A percentile compares a stretch with the other conserved stretches of the same genome.
These are phyloP conservation scores for Arabidopsis lyrata DNA, from an alignment of 441 rosid species.

Conservation along the genomic window DNA sequence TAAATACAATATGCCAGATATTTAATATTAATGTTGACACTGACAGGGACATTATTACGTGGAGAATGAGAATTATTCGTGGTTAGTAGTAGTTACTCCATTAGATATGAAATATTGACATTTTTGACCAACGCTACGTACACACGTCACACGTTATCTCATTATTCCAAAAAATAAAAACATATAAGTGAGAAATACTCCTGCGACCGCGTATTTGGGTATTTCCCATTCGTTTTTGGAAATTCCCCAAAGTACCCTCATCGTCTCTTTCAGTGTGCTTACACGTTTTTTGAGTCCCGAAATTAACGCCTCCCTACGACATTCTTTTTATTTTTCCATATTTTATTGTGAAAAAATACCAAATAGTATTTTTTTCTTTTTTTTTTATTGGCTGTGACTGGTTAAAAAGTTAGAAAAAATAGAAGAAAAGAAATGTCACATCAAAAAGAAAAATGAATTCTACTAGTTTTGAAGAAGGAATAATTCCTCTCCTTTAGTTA, in stretches of 20 bases:
- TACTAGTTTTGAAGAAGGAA: no score
- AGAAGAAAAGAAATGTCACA: no score
- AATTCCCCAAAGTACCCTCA: constrained; percentile 24
- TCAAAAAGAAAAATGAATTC: no score
- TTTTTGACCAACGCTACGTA: constrained; percentile 26
- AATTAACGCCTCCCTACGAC: constrained; percentile 12
- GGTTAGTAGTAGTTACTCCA: not conserved
- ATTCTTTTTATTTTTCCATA: constrained; percentile 3
- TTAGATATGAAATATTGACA: constrained; percentile 15
- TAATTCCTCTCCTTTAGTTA: no score
- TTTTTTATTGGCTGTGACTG: no score
- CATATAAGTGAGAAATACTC: not conserved
- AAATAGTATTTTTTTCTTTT: not conserved
- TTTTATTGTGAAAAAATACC: not conserved
- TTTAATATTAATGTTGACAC: not conserved
- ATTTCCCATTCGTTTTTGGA: not conserved
- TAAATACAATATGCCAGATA: not conserved
- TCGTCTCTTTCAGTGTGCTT: constrained; percentile 23
- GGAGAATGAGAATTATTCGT: constrained; percentile 6
- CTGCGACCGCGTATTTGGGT: constrained; percentile 19
- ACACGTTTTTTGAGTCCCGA: constrained; percentile 33
- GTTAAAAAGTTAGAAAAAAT: no score
- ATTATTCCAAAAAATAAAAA: not conserved
- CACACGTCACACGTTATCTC: constrained; percentile 32
- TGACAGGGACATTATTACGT: constrained; percentile 26